A percentile compares a stretch with the other conserved stretches of the same genome.
Conservation (phyloP, 2,329 filamentous ascomycete species). For the Colletotrichum chrysophilum region DNA sequence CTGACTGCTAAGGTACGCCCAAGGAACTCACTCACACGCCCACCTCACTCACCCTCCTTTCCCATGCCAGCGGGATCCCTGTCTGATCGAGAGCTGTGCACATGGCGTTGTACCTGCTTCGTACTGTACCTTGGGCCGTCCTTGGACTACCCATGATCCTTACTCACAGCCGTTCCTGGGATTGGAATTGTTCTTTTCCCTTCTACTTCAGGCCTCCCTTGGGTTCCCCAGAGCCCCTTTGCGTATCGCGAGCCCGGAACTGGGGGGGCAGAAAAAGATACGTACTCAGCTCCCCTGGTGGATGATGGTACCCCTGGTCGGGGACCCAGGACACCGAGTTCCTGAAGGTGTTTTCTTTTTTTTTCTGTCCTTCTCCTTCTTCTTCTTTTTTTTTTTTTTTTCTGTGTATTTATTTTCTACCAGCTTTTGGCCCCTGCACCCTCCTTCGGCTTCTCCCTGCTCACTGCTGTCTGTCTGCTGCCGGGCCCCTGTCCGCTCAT, state of each 20-base stretch:
- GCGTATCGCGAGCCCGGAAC: not conserved
- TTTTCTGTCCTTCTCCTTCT: not conserved
- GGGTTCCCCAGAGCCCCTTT: slow-evolving; percentile 4
- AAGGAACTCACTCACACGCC: not conserved
- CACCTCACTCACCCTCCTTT: not conserved
- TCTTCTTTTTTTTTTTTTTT: not conserved
- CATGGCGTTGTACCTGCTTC: slow-evolving; percentile 14
- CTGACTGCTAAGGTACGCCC: not conserved
- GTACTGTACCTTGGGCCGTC: not conserved
- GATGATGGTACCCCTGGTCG: not conserved
- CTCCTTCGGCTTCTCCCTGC: slow-evolving; percentile 4
- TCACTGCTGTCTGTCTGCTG: not conserved
- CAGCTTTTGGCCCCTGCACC: not conserved
- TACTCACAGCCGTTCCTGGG: slow-evolving; percentile 6
- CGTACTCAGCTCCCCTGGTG: not conserved
- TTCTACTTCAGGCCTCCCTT: slow-evolving; percentile 16
- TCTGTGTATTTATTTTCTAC: not conserved
- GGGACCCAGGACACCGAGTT: not conserved
- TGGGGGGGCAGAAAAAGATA: not conserved
- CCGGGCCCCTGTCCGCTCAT: not conserved
- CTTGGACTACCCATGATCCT: not conserved
- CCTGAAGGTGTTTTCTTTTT: slow-evolving; percentile 2
- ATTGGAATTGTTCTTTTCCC: slow-evolving; percentile 18
- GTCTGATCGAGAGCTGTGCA: slow-evolving; percentile 8
- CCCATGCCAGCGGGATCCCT: slow-evolving; percentile 19